Evolutionary conservation across 176 grass and related monocot genomes (phyloP), one percentile per base, ranked within the genome.

Genomic region (Carex cristatella): DNA sequence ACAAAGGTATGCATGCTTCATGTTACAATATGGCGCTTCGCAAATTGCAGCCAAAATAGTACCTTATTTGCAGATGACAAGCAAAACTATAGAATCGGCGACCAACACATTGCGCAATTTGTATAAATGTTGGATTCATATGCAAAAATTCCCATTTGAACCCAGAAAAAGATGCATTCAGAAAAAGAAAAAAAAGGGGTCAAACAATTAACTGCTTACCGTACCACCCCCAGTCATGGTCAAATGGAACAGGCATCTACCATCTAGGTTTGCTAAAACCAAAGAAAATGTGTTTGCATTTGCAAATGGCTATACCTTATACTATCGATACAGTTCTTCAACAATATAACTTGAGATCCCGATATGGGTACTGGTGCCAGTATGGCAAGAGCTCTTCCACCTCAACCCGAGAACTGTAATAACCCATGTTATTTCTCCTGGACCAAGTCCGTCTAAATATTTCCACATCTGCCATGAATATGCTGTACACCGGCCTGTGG

Each of bases 311-410:
- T 69, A 72, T 68, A 94, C 95, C 92, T 91, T 87, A 53, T 61
- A 65, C 27, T 84, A 83, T 28, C 33, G 61, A 89, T 23, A 59
- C 1, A 14, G 14, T 63, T 62, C 38, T 48, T 59, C 58, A 85
- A 74, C 71, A 89, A 65, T 92, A 88, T 70, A 92, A 86, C 68
- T 86, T 85, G 81, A 89, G 81, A 79, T 94, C 90, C 56, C 83
- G 81, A 18, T 71, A 88, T 80, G 62, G 86, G 27, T 71, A 87
- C 79, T 56, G 84, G 64, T 91, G 88, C n/a, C 91, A 61, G 70
- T 86, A 88, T 2, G 96, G 91, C 74, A 99, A 82, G 65, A 99
- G 96, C 63, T 99, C 96, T 87, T 95, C 96, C 76, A 99, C 96
- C 86, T 92, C 86, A 59, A 99, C 82, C 84, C 88, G 91, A 79